Conservation (phyloP, 345 rosid species). For the Eutrema yunnanense region DNA sequence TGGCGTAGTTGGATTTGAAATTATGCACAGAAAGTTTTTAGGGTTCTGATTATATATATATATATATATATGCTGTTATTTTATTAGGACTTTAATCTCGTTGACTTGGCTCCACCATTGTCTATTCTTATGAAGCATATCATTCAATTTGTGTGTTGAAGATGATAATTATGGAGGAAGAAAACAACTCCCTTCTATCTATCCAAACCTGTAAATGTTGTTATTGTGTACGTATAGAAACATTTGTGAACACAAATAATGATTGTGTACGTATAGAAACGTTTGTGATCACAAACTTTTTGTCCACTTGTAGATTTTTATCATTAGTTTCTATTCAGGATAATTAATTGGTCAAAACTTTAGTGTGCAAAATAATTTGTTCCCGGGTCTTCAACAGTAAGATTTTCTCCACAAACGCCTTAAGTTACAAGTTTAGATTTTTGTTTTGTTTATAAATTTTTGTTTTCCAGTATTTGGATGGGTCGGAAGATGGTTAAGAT, state of each 20-base stretch:
- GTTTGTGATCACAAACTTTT: not conserved
- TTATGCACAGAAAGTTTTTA: not conserved
- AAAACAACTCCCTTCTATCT: not conserved
- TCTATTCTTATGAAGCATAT: not conserved
- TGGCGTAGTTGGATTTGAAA: not conserved
- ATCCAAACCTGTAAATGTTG: too few species aligned
- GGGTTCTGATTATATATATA: not conserved
- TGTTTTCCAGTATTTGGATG: conserved; percentile 1
- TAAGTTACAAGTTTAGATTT: not conserved
- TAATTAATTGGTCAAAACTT: not conserved
- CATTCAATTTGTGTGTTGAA: not conserved
- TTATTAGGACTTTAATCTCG: not conserved
- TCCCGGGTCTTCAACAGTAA: not conserved
- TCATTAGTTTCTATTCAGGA: not conserved
- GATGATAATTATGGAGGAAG: not conserved
- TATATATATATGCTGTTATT: not conserved
- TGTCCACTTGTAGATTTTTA: not conserved
- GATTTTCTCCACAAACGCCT: not conserved
- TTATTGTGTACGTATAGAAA: too few species aligned
- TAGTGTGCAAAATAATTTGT: not conserved
- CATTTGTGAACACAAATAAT: too few species aligned
- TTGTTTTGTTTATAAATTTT: not conserved
- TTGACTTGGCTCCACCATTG: not conserved
- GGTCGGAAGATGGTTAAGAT: conserved; percentile 33
- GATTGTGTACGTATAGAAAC: not conserved